These are phyloP conservation scores for Lasiosphaeria ovina DNA, from an alignment of 495 filamentous ascomycete genomes.

Conservation along the genomic window DNA sequence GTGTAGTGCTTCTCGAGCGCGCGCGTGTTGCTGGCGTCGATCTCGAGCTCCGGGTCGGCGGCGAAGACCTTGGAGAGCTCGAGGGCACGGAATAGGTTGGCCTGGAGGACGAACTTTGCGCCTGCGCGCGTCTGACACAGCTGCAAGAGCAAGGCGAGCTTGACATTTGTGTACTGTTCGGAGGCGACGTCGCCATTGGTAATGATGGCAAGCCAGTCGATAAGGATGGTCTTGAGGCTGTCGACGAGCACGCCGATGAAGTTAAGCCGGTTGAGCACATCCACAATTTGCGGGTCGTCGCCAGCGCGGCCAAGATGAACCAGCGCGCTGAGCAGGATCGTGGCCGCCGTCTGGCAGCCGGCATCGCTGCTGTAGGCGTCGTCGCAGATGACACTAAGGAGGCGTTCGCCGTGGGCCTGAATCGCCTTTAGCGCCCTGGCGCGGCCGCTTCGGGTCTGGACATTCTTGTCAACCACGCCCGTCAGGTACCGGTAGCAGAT, in stretches of 20 bases:
- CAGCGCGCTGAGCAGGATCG: conserved; percentile 70
- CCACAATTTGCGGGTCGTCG: conserved; percentile 64
- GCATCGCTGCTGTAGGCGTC: conserved; percentile 86
- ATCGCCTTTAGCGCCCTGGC: conserved; percentile 71
- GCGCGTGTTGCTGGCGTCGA: conserved; percentile 50
- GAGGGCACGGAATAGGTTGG: conserved; percentile 82
- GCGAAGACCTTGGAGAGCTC: conserved; percentile 77
- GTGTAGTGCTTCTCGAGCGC: conserved; percentile 79
- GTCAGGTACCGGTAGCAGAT: conserved; percentile 83
- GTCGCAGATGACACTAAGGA: conserved; percentile 86
- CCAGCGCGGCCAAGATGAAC: conserved; percentile 59
- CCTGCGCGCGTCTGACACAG: conserved; percentile 77
- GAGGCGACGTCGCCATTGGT: conserved; percentile 16
- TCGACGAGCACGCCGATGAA: conserved; percentile 89
- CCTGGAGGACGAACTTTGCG: conserved; percentile 76
- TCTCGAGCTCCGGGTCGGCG: conserved; percentile 81
- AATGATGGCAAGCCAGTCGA: conserved; percentile 50
- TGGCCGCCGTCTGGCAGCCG: conserved; percentile 74
- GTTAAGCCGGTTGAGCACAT: conserved; percentile 77
- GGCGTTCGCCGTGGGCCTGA: conserved; percentile 69
- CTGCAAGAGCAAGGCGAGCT: conserved; percentile 78
- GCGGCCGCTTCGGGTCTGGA: conserved; percentile 31
- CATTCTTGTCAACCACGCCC: conserved; percentile 59
- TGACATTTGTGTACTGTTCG: conserved; percentile 66
- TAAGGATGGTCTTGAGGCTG: conserved; percentile 66